phyloP scores from a whole-genome alignment of 805 yeast species.

The Sugiyamaella marilandica region DNA sequence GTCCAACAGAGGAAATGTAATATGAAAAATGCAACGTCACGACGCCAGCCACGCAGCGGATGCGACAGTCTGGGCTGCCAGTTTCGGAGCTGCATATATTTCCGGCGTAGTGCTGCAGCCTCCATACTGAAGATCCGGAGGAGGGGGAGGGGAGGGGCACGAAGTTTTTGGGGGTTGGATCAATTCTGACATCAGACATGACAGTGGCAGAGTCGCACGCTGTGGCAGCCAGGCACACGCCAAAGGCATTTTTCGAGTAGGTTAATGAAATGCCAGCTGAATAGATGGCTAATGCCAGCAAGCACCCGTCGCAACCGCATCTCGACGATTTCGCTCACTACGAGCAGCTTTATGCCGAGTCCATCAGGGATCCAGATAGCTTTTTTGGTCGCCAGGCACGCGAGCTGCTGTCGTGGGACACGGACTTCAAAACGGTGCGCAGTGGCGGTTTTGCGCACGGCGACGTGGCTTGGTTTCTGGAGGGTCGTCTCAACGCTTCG shows the following conservation, averaged over 20 bases:
- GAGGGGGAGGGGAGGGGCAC: too few species aligned
- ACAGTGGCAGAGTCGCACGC: constrained; percentile 27
- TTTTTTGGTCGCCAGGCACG: constrained; percentile 78
- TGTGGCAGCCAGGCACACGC: constrained; percentile 23
- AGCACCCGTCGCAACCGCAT: constrained; percentile 54
- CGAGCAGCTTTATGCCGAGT: constrained; percentile 61
- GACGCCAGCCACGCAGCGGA: neutral
- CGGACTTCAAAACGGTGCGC: constrained; percentile 59
- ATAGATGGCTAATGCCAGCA: constrained; percentile 4
- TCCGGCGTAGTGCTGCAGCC: neutral
- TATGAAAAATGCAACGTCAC: too few species aligned
- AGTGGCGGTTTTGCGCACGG: constrained; percentile 67
- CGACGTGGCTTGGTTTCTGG: constrained; percentile 88
- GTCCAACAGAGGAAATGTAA: too few species aligned
- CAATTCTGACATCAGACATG: constrained; percentile 6
- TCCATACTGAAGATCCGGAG: neutral
- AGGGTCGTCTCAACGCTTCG: constrained; percentile 88
- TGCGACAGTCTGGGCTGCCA: neutral
- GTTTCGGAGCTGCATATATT: neutral
- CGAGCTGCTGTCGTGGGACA: constrained; percentile 73
- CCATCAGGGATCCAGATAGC: constrained; percentile 70
- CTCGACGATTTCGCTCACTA: constrained; percentile 63
- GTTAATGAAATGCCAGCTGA: constrained; percentile 6
- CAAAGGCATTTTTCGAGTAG: constrained; percentile 26
- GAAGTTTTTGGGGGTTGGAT: neutral